These are phyloP conservation scores for Pythium phragmitis DNA, from an alignment of 352 stramenopile genomes.

Conservation along the genomic window DNA sequence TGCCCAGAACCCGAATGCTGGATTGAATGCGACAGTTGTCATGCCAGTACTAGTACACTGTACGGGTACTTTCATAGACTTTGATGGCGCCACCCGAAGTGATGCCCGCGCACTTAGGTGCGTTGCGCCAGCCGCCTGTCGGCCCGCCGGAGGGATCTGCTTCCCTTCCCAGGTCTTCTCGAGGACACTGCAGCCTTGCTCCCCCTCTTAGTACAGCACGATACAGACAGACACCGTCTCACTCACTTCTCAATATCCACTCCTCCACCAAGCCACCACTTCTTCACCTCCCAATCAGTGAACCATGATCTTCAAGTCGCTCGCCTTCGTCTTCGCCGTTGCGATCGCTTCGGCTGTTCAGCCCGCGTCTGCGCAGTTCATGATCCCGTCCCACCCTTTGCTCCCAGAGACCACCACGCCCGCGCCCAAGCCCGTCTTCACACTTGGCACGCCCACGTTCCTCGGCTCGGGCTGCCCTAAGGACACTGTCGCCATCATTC, in stretches of 20 bases:
- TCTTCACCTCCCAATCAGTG: not conserved
- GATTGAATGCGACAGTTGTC: no score
- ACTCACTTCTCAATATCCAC: conserved; percentile 5
- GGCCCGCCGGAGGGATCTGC: no score
- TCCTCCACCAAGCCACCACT: not conserved
- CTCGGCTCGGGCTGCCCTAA: conserved; percentile 35
- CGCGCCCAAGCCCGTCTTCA: conserved; percentile 13
- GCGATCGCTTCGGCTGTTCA: not conserved
- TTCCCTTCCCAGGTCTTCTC: no score
- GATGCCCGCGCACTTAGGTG: no score
- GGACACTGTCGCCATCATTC: conserved; percentile 27
- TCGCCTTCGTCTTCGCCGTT: not conserved
- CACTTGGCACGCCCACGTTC: conserved; percentile 31
- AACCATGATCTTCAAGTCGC: conserved; percentile 10
- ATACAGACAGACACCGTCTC: not conserved
- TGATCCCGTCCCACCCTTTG: not conserved
- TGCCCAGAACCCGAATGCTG: no score
- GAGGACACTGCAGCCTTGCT: no score
- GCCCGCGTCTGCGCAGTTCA: not conserved
- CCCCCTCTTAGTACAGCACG: no score
- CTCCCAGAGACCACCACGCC: not conserved
- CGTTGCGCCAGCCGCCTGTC: no score
- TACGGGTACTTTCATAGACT: no score
- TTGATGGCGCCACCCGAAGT: no score
- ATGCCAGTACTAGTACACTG: no score